Evolutionary conservation across 2,329 filamentous ascomycete genomes (phyloP), one percentile per base, ranked within the genome.

Genomic region (Aspergillus floridensis): DNA sequence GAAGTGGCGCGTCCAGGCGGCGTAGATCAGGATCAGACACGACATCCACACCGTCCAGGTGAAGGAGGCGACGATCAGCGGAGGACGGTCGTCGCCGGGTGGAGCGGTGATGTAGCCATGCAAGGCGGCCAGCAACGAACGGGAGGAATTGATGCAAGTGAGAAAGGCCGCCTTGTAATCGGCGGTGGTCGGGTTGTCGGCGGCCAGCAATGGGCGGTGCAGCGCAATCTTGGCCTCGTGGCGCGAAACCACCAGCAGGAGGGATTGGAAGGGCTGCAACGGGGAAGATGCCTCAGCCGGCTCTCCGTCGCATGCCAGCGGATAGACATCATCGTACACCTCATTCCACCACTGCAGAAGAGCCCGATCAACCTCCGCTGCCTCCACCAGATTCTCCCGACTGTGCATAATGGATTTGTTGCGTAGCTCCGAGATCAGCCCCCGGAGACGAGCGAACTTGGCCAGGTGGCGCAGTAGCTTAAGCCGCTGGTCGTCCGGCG

Each of bases 31-130:
- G 21, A 84, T 78, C 44, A 84, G 80, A 1, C 79, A 79, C 58
- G 80, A 82, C 63, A 83, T 83, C 81, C 81, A 84, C 0, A 81
- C 73, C 1, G 77, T 78, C 81, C 81, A 83, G 0, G 81, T 83
- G 44, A 81, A 81, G 0, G 80, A 81, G 2, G 81, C 81, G 80
- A 81, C 83, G 0, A 81, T 67, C 24, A 84, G 67, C 0, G 79
- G 76, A 6, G 31, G 61, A 57, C 58, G 22, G 29, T 16, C 14
- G 19, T 24, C 49, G 10, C 4, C 26, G 44, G 19, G 61, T 6
- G 35, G 41, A 49, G 49, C 59, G 41, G 61, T 68, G 61, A 61
- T 66, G 53, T 67, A 68, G 54, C 59, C 76, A 32, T 60, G 77
- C 29, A 81, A 66, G 0, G 74, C 73, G 5, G 74, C 78, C 7